Base-by-base conservation (phyloP, 768 basidiomycete genomes). In the Lactifluus pinguis region DNA sequence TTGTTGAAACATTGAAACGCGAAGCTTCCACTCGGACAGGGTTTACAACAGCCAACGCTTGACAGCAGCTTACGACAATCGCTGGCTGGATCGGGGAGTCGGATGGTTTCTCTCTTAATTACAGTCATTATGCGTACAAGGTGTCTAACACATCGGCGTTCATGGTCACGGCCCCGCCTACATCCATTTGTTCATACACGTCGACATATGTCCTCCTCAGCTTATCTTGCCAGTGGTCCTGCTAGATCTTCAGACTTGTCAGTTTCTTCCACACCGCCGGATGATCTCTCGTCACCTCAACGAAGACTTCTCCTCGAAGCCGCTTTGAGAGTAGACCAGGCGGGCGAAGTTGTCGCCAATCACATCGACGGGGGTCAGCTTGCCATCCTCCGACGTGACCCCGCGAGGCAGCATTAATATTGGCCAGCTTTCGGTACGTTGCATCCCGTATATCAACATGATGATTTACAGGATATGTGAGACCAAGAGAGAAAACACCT, bases 341-440 rank as follows among this genome's bases (percentile, higher is more conserved):
- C 94, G 1, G 95, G 95, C 9, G 95, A 98, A 72, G 78, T 95
- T 44, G 95, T 94, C 0, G 95, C 95, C 21, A 98, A 97, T 74
- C 95, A 86, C 77, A 98, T 98, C 55, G 98, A 98, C 74, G 77
- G 79, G 67, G 95, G 95, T 5, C 95, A 98, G 71, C 75, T 87
- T 68, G 83, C 80, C 55, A 79, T 94, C 34, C 77, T 95, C 0
- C 80, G 86, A 38, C 73, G 75, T 30, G 82, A 92, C 68, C 74
- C 73, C 19, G 70, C 71, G 48, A 72, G 49, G 80, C 82, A 29
- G 75, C 83, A 53, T 71, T 97, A 54, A 87, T 97, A 64, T 87
- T 91, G 75, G 94, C 86, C 64, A 62, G 82, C 73, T 42, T 30
- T 34, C 29, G 42, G 48, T 36, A 49, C 53, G 1, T 39, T 45